Percentiles rank a stretch among this genome's conserved stretches.
Evolutionary conservation across 441 rosid genomes (phyloP).

Genomic region (Eutrema salsugineum): DNA sequence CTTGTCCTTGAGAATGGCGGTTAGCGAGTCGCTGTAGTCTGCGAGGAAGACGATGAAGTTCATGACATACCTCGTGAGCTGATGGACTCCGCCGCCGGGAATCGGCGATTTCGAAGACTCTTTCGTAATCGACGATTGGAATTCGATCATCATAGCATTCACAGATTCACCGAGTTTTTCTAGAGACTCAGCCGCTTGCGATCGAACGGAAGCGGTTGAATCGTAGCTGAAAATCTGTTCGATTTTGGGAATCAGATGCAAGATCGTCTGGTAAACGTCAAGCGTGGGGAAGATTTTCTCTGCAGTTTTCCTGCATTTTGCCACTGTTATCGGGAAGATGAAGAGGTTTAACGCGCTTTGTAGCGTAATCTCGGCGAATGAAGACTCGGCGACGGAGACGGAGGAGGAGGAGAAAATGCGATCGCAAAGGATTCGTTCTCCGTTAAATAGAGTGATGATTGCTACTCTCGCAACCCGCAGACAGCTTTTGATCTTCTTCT

Average conservation of each 20-base stretch:
- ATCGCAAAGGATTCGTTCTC: slow-evolving; percentile 72
- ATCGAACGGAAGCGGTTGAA: slow-evolving; percentile 45
- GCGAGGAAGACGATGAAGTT: slow-evolving; percentile 64
- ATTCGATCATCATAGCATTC: slow-evolving; percentile 50
- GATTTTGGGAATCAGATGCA: slow-evolving; percentile 50
- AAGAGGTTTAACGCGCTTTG: slow-evolving; percentile 61
- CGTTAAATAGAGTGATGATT: slow-evolving; percentile 46
- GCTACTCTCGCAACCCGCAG: slow-evolving; percentile 43
- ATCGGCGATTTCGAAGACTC: slow-evolving; percentile 50
- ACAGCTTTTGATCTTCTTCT: slow-evolving; percentile 58
- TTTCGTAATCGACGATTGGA: slow-evolving; percentile 63
- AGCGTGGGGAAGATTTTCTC: slow-evolving; percentile 77
- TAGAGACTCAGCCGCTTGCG: slow-evolving; percentile 48
- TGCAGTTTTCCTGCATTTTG: slow-evolving; percentile 55
- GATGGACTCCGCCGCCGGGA: slow-evolving; percentile 80
- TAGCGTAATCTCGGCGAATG: slow-evolving; percentile 51
- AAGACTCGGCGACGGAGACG: slow-evolving; percentile 40
- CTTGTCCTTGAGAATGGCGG: slow-evolving; percentile 37
- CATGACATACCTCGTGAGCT: slow-evolving; percentile 79
- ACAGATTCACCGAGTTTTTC: slow-evolving; percentile 54
- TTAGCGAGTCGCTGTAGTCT: slow-evolving; percentile 59
- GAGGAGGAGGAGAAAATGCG: slow-evolving; percentile 68
- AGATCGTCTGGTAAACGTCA: slow-evolving; percentile 69
- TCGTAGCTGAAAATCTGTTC: slow-evolving; percentile 56
- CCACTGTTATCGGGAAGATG: slow-evolving; percentile 55